Evolutionary conservation across 345 rosid genomes (phyloP), one percentile per base, ranked within the genome.

Genomic region (Boechera stricta): DNA sequence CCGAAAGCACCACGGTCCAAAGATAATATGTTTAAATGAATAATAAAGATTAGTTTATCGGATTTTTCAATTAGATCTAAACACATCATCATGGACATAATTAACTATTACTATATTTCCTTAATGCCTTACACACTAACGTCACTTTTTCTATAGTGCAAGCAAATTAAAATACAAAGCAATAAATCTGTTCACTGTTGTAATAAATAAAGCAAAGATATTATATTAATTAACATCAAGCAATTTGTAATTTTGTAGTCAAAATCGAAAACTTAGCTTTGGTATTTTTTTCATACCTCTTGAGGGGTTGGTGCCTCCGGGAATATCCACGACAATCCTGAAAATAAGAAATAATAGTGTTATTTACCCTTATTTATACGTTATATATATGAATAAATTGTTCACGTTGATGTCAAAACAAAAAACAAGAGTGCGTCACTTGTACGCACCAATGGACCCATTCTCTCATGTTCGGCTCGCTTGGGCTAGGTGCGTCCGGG

Each of bases 401-500:
- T 8, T 65, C 38, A 26, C 54, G 26, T 28, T 47, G 16, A n/a
- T 36, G 11, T 48, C 18, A 11, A 73, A 4, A 36, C 1, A 38
- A 54, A 28, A 28, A 44, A 29, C 9, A 2, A 42, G 41, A 56
- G 24, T 57, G 24, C 0, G 29, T 60, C 57, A 76, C 44, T 39
- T 21, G n/a, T 33, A 72, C 79, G 4, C n/a, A 93, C 98, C 98
- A 93, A 54, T 93, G 98, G 69, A 88, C 81, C 97, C 93, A 89
- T 73, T 93, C 98, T 67, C 98, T 79, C 91, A 87, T 78, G 82
- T 74, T 81, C 2, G 98, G 98, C 74, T 91, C 97, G 66, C 98
- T 89, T 8, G 98, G 98, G 55, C 97, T 91, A 4, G 98, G 98
- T 26, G 98, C 98, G 72, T 93, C 98, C 51, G 98, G 97, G 74